phyloP scores from a whole-genome alignment of 139 green algal species.

The Zygnema circumcarinatum region DNA sequence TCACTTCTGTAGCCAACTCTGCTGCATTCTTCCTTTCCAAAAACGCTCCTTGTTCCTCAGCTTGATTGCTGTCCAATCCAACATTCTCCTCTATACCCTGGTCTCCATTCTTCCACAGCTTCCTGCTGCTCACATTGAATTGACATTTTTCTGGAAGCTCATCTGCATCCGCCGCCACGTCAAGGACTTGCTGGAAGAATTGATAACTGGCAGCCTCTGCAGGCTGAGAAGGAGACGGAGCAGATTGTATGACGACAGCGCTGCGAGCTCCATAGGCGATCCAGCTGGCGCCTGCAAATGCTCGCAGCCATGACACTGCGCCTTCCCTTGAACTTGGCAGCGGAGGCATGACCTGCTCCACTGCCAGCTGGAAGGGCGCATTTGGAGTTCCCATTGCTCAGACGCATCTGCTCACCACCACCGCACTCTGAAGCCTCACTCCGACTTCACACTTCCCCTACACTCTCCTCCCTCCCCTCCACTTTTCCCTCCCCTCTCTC shows the following conservation, averaged over 20 bases:
- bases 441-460: too few relatives aligned
- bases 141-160: too few relatives aligned
- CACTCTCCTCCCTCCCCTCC: too few relatives aligned
- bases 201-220: not conserved
- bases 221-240: not conserved
- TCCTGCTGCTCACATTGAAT: too few relatives aligned
- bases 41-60: too few relatives aligned
- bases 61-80: too few relatives aligned
- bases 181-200: not conserved
- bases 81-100: not conserved
- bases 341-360: not conserved
- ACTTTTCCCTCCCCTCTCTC: too few relatives aligned
- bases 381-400: not conserved
- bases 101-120: not conserved
- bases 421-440: too few relatives aligned
- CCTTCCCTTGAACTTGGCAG: not conserved
- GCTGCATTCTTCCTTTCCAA: too few relatives aligned
- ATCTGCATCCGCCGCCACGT: not conserved
- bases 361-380: not conserved
- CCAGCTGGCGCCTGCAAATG: not conserved
- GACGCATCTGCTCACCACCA: not conserved
- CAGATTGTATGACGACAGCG: not conserved
- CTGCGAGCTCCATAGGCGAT: not conserved
- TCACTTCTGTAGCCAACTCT: too few relatives aligned
- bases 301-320: not conserved